Conservation (phyloP, 1,139 yeast genomes). For the Protomyces pachydermus region DNA sequence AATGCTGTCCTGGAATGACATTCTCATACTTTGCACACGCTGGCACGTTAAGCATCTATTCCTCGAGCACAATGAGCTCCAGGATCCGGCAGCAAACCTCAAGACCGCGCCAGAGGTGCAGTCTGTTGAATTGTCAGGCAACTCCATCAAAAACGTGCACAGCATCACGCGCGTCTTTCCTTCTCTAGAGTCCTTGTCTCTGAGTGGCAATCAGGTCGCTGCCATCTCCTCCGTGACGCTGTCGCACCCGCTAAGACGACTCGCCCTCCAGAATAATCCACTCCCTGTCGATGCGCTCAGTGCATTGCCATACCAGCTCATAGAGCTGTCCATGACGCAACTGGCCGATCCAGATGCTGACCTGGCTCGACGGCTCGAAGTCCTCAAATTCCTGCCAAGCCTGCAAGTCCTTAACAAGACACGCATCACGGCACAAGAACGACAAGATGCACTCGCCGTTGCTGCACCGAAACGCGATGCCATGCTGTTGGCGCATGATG, state of each 20-base stretch:
- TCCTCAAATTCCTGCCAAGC: neutral
- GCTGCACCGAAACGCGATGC: neutral
- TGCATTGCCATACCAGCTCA: neutral
- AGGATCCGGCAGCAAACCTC: neutral
- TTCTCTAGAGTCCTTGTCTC: neutral
- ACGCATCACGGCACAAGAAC: constrained; percentile 15
- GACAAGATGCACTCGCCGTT: constrained; percentile 17
- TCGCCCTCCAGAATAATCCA: neutral
- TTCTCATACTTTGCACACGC: neutral
- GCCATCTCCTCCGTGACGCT: neutral
- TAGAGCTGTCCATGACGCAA: neutral
- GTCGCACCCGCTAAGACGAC: neutral
- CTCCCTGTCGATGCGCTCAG: neutral
- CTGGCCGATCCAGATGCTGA: neutral
- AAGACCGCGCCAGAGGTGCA: neutral
- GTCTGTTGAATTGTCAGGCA: constrained; percentile 8
- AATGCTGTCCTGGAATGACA: neutral
- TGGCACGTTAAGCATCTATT: neutral
- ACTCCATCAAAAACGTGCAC: constrained; percentile 3
- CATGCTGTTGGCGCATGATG: neutral
- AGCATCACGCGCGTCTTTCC: constrained; percentile 2
- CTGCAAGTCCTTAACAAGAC: constrained; percentile 8
- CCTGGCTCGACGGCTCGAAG: neutral
- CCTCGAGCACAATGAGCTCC: constrained; percentile 5
- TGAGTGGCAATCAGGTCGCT: constrained; percentile 1